Percentiles rank a stretch among this genome's conserved stretches.
These are phyloP conservation scores for Gynostemma pentaphyllum DNA, from an alignment of 306 rosid species.

Conservation along the genomic window DNA sequence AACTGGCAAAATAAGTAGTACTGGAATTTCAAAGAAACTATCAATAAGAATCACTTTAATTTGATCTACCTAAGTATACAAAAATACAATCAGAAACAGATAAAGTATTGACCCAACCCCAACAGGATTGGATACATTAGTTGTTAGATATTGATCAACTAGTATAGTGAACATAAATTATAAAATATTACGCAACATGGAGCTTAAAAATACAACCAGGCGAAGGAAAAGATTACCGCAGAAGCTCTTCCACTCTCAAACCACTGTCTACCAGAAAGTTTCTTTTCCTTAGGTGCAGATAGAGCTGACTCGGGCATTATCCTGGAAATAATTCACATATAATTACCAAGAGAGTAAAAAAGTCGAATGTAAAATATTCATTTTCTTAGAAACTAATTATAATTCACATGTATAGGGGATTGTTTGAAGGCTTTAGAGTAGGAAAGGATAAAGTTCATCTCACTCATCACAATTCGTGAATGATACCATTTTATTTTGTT, in stretches of 20 bases:
- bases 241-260: conserved; percentile 86
- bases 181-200: background rate
- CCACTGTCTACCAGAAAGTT: conserved; percentile 88
- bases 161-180: background rate
- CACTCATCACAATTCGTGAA: too few species aligned
- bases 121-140: background rate
- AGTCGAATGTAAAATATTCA: background rate
- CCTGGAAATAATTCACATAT: conserved; percentile 32
- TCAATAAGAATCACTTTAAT: too few species aligned
- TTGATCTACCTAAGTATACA: too few species aligned
- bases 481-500: too few species aligned
- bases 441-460: too few species aligned
- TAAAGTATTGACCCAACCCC: too few species aligned
- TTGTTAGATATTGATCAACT: background rate
- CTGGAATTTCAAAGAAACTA: too few species aligned
- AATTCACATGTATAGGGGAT: background rate
- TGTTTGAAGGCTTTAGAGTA: background rate
- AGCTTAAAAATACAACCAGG: background rate
- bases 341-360: background rate
- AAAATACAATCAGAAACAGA: too few species aligned
- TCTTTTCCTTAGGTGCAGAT: conserved; percentile 85
- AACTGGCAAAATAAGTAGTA: too few species aligned
- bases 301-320: conserved; percentile 93
- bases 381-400: conserved; percentile 3
- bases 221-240: conserved; percentile 25